Evolutionary conservation across 2,329 filamentous ascomycete species (phyloP), one percentile per base, ranked within the genome.

Genomic region (Hypoxylon sp.): DNA sequence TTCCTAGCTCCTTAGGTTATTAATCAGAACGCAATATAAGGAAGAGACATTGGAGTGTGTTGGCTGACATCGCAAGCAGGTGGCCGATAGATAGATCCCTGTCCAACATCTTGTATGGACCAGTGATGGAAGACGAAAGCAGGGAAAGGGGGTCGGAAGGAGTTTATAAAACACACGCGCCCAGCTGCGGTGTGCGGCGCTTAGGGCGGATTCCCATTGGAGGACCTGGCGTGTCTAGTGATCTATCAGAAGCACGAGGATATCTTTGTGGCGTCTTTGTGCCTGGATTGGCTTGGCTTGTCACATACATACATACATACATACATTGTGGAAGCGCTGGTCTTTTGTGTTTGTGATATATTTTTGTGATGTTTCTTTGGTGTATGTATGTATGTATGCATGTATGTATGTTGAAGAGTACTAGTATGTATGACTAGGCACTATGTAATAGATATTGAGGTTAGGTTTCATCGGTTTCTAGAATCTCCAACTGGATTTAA

Each of bases 71-170:
- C 23, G 12, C 23, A 30, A 38, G 17, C 21, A 29, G 44, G 36
- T 42, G 25, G 42, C 31, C 42, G 31, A 23, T 20, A 45, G 41
- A 41, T 29, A 51, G 12, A 46, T 43, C 31, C 47, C 26, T 35
- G 38, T 46, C 55, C 43, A n/a, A 55, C 46, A 46, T 51, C 42
- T n/a, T 37, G 31, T 23, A 34, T 38, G 26, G 48, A 36, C 63
- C 58, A 62, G 57, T 66, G 49, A 64, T 66, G 65, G 67, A 67
- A 67, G 65, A n/a, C n/a, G n/a, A 54, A 42, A 61, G 6, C 60
- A 58, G 53, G 57, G 55, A 52, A 23, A 31, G 38, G 40, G 35
- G 44, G n/a, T n/a, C 32, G 34, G 40, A 34, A 19, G n/a, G 27
- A 16, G 4, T 44, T 21, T 62, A n/a, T n/a, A 61, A 68, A 68